Evolutionary conservation across 768 basidiomycete species (phyloP), one percentile per base, ranked within the genome.

Genomic region (Trametes gibbosa): DNA sequence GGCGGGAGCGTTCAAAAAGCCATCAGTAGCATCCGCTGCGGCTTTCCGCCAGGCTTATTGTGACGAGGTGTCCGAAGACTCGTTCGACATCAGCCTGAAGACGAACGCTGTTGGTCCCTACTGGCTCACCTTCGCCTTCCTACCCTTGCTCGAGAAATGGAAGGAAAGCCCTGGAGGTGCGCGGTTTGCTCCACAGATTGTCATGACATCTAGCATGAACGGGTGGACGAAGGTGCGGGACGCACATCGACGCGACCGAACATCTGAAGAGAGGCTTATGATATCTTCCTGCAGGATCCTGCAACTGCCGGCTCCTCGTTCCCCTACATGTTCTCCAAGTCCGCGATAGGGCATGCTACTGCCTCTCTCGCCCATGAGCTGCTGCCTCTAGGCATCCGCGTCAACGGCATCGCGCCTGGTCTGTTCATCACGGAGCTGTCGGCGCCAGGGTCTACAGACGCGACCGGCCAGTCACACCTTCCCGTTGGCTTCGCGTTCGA

Each of bases 51-150:
- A 72, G 9, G 73, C 72, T 2, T 75, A 74, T 62, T 78, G 77
- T 63, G 76, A 78, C 50, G 61, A 67, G 2, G 65, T 80, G 35
- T 51, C 73, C 5, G 69, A 76, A 37, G 72, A 76, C 3, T 64
- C 70, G n/a, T 81, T 81, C 56, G 65, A 72, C 56, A 68, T 75
- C 45, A 64, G 63, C 16, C 47, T 75, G 27, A 68, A 69, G 56
- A 76, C 77, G 17, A 80, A 79, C 61, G 74, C 77, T 0, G 71
- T 77, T 12, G 79, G 76, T 0, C 78, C 81, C 5, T 82, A 81
- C 67, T 84, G 82, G 79, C 71, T 82, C 19, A 77, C 81, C 0
- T 79, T 82, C 63, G 81, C 82, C n/a, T 81, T 82, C 70, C 71
- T 84, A 3, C 81, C 81, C 5, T 69, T 84, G 0, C 71, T 83